phyloP scores from a whole-genome alignment of 2,329 filamentous ascomycete genomes.

The Pestalotiopsis sp. region DNA sequence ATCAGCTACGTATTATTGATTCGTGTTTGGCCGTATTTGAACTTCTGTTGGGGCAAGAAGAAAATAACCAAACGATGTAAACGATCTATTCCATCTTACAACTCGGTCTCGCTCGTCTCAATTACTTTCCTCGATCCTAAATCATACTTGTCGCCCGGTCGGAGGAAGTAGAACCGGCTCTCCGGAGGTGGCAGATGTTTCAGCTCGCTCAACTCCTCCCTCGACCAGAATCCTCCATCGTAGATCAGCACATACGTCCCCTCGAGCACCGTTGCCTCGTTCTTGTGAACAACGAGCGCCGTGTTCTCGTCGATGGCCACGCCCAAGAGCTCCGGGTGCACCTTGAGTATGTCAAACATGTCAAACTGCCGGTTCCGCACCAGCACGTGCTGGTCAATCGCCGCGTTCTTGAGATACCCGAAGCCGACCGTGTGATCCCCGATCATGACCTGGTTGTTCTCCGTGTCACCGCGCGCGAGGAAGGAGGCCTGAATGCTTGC shows the following conservation, averaged over 20 bases:
- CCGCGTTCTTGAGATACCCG: slow-evolving; percentile 28
- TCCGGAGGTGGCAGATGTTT: slow-evolving; percentile 26
- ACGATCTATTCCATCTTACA: background rate
- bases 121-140: slow-evolving; percentile 27
- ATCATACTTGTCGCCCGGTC: slow-evolving; percentile 28
- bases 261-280: slow-evolving; percentile 27
- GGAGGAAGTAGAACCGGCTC: slow-evolving; percentile 28
- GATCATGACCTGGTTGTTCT: slow-evolving; percentile 29
- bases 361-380: slow-evolving; percentile 31
- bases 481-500: slow-evolving; percentile 33
- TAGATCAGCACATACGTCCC: slow-evolving; percentile 32
- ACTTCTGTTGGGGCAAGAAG: no score
- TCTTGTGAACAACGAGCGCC: slow-evolving; percentile 29
- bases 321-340: slow-evolving; percentile 29
- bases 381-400: slow-evolving; percentile 33
- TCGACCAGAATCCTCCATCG: slow-evolving; percentile 30
- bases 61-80: no score
- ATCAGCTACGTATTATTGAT: no score
- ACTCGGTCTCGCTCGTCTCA: background rate
- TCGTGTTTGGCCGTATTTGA: no score
- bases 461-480: slow-evolving; percentile 31
- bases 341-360: slow-evolving; percentile 33
- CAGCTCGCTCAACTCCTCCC: slow-evolving; percentile 26
- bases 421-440: slow-evolving; percentile 33
- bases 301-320: slow-evolving; percentile 33